Conservation (phyloP, 345 rosid genomes). For the Pugionium cornutum region DNA sequence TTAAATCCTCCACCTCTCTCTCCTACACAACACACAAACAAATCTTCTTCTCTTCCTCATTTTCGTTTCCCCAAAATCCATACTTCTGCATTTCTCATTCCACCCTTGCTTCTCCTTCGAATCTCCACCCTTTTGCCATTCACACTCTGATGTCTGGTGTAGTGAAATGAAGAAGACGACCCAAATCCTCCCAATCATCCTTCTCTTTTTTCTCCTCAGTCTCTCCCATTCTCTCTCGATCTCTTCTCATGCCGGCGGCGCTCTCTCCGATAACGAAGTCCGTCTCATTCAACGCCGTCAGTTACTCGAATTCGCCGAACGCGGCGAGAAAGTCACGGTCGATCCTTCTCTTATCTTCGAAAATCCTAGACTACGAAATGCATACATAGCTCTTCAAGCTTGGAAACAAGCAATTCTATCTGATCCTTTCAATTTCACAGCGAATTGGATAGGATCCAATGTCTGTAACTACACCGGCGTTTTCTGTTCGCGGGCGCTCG, state of each 20-base stretch:
- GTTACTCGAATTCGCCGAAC: constrained; percentile 77
- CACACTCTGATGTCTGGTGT: constrained; percentile 58
- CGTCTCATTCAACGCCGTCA: constrained; percentile 69
- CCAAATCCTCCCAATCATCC: constrained; percentile 1
- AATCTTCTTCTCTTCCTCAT: constrained; percentile 40
- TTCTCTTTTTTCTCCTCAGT: constrained; percentile 36
- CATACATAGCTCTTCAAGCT: constrained; percentile 58
- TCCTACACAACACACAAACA: constrained; percentile 35
- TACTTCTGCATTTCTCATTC: constrained; percentile 15
- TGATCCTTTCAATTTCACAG: too few species aligned
- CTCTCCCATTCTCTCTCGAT: constrained; percentile 34
- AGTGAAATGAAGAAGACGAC: constrained; percentile 77
- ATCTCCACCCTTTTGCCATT: constrained; percentile 24
- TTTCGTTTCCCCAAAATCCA: constrained; percentile 1
- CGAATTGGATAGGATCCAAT: constrained; percentile 59
- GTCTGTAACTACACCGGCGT: constrained; percentile 63
- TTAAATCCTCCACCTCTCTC: constrained; percentile 31
- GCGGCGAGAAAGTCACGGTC: constrained; percentile 62
- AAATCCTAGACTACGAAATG: constrained; percentile 54
- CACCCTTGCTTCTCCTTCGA: constrained; percentile 19
- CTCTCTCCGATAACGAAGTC: constrained; percentile 59
- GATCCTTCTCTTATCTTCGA: constrained; percentile 66
- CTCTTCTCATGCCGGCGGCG: constrained; percentile 43
- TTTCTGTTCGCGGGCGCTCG: constrained; percentile 59
- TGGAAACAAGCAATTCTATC: too few species aligned